Evolutionary conservation across 768 basidiomycete species (phyloP).

Genomic region (Hortiboletus flavorubellus): DNA sequence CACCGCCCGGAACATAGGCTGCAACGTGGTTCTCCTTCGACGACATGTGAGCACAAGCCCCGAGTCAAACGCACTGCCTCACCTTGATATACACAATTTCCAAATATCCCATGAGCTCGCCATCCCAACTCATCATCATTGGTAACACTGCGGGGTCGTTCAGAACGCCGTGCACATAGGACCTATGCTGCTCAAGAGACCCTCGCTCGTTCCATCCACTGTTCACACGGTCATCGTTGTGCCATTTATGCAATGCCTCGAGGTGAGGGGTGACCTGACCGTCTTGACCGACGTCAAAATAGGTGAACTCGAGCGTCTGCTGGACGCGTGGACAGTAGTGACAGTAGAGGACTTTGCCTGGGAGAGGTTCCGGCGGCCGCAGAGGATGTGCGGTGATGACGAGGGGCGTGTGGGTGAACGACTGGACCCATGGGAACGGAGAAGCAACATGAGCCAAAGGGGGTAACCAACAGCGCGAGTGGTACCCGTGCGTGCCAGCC

Average conservation of each 20-base stretch:
- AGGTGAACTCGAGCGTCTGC: slow-evolving; percentile 30
- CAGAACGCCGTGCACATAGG: slow-evolving; percentile 36
- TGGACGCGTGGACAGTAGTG: slow-evolving; percentile 34
- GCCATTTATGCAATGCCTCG: slow-evolving; percentile 46
- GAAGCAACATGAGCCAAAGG: slow-evolving; percentile 25
- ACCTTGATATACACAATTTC: slow-evolving; percentile 48
- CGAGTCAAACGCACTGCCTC: neutral
- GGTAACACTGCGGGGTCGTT: slow-evolving; percentile 39
- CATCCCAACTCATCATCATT: slow-evolving; percentile 40
- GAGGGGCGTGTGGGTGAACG: slow-evolving; percentile 44
- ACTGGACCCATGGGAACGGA: slow-evolving; percentile 36
- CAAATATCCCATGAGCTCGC: slow-evolving; percentile 39
- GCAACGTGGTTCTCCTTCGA: slow-evolving; percentile 21
- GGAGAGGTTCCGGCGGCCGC: slow-evolving; percentile 45
- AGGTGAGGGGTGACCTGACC: slow-evolving; percentile 31
- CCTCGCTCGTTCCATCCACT: slow-evolving; percentile 46
- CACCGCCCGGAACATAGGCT: slow-evolving; percentile 26
- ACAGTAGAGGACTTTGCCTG: slow-evolving; percentile 39
- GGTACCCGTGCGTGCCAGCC: slow-evolving; percentile 38
- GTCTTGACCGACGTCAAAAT: slow-evolving; percentile 23
- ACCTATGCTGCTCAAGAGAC: slow-evolving; percentile 40
- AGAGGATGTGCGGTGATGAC: slow-evolving; percentile 52
- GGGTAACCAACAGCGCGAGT: slow-evolving; percentile 32
- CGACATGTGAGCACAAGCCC: neutral
- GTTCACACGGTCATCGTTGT: slow-evolving; percentile 48